Evolutionary conservation across 352 stramenopile species (phyloP), one percentile per base, ranked within the genome.

Genomic region (Peronosclerospora sorghi): DNA sequence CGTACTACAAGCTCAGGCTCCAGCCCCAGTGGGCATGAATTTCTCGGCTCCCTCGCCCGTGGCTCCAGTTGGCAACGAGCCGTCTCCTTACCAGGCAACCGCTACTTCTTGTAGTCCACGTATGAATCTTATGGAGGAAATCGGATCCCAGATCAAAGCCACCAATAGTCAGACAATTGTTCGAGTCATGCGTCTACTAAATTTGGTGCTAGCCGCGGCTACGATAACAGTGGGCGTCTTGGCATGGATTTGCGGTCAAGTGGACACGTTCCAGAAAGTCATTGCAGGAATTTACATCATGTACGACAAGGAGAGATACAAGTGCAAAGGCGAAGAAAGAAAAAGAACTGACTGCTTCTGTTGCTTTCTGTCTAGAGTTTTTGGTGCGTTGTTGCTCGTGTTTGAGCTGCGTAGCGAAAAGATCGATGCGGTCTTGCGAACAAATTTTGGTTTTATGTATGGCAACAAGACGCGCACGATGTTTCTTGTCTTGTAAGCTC

Each of bases 361-460:
- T n/a, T 48, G 10, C n/a, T 56, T 19, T 44, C 40, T n/a, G 14
- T 44, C 9, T 56, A 91, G 78, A 43, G 63, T 89, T 54, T 93
- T 93, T 61, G 80, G 80, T 2, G 51, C 53, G 35, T 54, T 93
- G 54, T 47, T 93, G 48, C 55, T 93, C 32, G 65, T 65, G 19
- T 93, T 93, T 49, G 80, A 93, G 59, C 62, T 93, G 35, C 80
- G 80, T 34, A 90, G 75, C 15, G 75, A 88, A 24, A 83, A 85
- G 42, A 62, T 87, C 8, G 80, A 93, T 42, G 62, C 63, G 34
- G 57, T 93, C 13, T 62, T 90, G 60, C 80, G 80, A 51, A 56
- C 64, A 32, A 93, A 93, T 69, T 89, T 93, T 62, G 80, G 80
- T 35, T 93, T 93, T 52, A 93, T 93, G 80, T 93, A 90, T 52